Evolutionary conservation across 1,284 basidiomycete genomes (phyloP), one percentile per base, ranked within the genome.

Genomic region (Laetiporus sulphureus): DNA sequence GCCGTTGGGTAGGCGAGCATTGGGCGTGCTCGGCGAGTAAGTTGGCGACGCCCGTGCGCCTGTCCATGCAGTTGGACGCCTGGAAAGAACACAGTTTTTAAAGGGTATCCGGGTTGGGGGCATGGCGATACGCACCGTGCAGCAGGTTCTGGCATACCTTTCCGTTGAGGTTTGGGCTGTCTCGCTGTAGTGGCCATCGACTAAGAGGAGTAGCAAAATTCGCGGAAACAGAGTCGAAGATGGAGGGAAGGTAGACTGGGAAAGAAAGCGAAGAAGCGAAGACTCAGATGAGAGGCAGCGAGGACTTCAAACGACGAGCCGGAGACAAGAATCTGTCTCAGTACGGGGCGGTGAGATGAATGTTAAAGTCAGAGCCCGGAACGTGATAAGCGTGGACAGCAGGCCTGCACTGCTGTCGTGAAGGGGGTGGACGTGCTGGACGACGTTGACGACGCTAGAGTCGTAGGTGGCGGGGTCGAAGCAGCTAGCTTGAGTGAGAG

Each of bases 11-110:
- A 74, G 67, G 42, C 77, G 73, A 41, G 71, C 64, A 32, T 70
- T 57, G 50, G 62, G 67, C 52, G 63, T 65, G 25, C 70, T 61
- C 5, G 80, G 73, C 44, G 79, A 76, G 62, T 76, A 84, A 3
- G 80, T 79, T 10, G 80, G 77, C 31, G 81, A 81, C 41, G 75
- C 68, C 44, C 83, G 76, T 45, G 78, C 63, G 49, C 73, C 74
- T 48, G 32, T 60, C 83, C 83, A 85, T 16, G 81, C 79, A 47
- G 68, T 60, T 37, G 69, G 51, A 56, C 80, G 79, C 48, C 79
- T 81, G 54, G 42, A 30, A 32, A 12, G n/a, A 33, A 27, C 25
- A 13, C 25, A 27, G 25, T 7, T 19, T 75, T 52, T 39, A 36
- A 31, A 43, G 13, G 10, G 27, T 27, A 6, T 8, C 25, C 40